phyloP scores from a whole-genome alignment of 148 eudicot genomes.

The Nyssa sinensis region DNA sequence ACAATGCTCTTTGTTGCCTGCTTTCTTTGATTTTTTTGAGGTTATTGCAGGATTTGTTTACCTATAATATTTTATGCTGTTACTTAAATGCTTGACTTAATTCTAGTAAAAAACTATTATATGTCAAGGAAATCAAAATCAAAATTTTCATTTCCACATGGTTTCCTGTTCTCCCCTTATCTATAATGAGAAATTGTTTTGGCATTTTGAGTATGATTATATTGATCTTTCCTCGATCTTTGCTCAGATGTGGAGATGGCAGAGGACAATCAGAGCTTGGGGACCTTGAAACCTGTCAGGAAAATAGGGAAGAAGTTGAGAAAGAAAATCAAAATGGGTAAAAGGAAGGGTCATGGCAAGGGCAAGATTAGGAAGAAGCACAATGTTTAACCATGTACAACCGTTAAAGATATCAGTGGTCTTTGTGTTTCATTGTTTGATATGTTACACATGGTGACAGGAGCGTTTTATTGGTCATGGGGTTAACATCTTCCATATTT shows the following conservation, averaged over 20 bases:
- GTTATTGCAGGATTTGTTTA: background rate
- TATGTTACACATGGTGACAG: background rate
- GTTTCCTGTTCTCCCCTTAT: background rate
- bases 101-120: background rate
- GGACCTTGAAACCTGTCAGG: constrained; percentile 53
- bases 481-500: background rate
- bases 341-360: constrained; percentile 59
- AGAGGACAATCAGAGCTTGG: constrained; percentile 29
- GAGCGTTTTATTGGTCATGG: background rate
- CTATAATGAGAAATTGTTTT: background rate
- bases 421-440: background rate
- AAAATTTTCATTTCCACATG: background rate
- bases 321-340: constrained; percentile 72
- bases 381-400: constrained; percentile 9
- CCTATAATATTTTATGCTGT: background rate
- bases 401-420: background rate
- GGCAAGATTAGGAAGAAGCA: constrained; percentile 75
- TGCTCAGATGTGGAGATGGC: constrained; percentile 63
- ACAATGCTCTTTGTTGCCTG: background rate
- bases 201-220: background rate
- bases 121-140: background rate
- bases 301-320: constrained; percentile 72
- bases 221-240: background rate
- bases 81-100: too few relatives aligned
- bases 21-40: background rate